phyloP scores from a whole-genome alignment of 805 yeast species.

The Cyberlindnera sargentensis region DNA sequence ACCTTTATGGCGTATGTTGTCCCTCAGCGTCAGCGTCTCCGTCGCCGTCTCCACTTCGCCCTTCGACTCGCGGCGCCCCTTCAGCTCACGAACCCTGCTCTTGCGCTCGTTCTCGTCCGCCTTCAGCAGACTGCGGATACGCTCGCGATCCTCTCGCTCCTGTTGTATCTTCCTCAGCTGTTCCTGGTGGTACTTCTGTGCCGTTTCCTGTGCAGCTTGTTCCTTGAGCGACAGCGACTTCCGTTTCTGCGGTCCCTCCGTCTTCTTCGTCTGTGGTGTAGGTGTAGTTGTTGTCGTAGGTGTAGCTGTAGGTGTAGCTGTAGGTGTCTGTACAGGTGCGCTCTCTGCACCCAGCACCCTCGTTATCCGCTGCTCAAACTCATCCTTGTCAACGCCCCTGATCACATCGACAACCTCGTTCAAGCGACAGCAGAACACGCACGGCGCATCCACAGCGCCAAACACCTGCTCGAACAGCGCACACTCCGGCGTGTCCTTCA shows the following conservation, averaged over 20 bases:
- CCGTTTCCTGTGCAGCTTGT: conserved; percentile 34
- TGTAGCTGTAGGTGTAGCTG: too few relatives aligned
- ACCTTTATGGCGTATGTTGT: conserved; percentile 14
- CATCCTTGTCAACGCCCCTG: conserved; percentile 25
- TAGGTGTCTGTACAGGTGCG: too few relatives aligned
- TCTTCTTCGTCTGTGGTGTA: too few relatives aligned
- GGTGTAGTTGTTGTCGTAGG: too few relatives aligned
- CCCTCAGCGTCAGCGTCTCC: conserved; percentile 16
- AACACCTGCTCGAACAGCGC: conserved; percentile 48
- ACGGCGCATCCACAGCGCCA: conserved; percentile 44
- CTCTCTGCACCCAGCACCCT: conserved; percentile 7
- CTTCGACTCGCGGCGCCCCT: conserved; percentile 16
- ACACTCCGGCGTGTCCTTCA: conserved; percentile 37
- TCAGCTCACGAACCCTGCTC: conserved; percentile 10
- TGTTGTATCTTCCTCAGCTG: conserved; percentile 27
- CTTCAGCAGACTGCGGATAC: conserved; percentile 45
- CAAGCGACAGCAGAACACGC: conserved; percentile 45
- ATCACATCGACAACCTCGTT: conserved; percentile 41
- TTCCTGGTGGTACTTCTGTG: conserved; percentile 32
- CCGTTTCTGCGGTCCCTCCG: not conserved
- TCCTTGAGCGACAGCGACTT: conserved; percentile 29
- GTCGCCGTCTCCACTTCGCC: conserved; percentile 23
- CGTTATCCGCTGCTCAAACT: conserved; percentile 24
- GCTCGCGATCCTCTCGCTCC: conserved; percentile 44
- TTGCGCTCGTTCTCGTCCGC: conserved; percentile 46